Evolutionary conservation across 805 yeast species (phyloP).

Genomic region (Myxozyma neotropica): DNA sequence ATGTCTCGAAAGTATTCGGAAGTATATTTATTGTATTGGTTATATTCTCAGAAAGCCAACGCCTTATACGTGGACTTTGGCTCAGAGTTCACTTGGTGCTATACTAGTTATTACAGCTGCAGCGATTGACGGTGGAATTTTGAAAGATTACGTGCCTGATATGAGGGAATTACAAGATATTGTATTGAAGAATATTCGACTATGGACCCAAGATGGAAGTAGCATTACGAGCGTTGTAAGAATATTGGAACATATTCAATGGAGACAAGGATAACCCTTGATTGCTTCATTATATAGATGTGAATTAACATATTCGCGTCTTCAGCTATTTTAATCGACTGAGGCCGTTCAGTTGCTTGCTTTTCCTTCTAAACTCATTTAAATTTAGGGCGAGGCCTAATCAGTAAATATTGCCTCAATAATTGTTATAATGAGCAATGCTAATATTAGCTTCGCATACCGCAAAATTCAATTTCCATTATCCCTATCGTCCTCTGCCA

Average conservation of each 20-base stretch:
- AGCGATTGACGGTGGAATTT: neutral
- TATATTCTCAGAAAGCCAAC: conserved; percentile 5
- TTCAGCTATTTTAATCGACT: neutral
- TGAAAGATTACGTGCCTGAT: conserved; percentile 6
- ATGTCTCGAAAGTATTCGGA: conserved; percentile 15
- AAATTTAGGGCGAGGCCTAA: too few relatives aligned
- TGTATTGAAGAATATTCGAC: conserved; percentile 2
- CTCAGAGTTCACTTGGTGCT: conserved; percentile 14
- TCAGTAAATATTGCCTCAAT: too few relatives aligned
- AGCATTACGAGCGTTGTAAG: conserved; percentile 10
- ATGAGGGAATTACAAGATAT: conserved; percentile 7
- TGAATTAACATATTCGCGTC: neutral
- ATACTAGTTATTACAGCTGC: conserved; percentile 13
- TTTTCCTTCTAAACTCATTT: too few relatives aligned
- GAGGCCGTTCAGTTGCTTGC: neutral
- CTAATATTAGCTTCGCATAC: too few relatives aligned
- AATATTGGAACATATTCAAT: conserved; percentile 12
- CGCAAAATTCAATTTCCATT: too few relatives aligned
- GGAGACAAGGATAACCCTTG: conserved; percentile 1
- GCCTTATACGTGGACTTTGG: conserved; percentile 15
- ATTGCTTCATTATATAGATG: neutral
- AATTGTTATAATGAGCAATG: too few relatives aligned
- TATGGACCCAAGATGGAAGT: conserved; percentile 4
- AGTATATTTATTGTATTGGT: conserved; percentile 1
- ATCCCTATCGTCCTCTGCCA: too few relatives aligned